phyloP scores from a whole-genome alignment of 164 flowering plant species.

The Kalanchoe fedtschenkoi region DNA sequence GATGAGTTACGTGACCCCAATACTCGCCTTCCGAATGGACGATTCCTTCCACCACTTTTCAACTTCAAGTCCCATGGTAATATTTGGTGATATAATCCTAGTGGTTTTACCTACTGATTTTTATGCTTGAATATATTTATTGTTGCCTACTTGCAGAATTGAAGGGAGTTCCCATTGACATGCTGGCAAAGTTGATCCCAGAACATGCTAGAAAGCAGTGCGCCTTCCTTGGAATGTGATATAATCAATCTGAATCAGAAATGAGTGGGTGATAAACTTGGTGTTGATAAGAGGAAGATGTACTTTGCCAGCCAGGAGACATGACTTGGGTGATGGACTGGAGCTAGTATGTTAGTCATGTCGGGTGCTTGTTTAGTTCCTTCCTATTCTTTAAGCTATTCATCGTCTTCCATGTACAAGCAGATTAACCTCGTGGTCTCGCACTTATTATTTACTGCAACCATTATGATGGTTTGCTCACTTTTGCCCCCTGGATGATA shows the following conservation, averaged over 20 bases:
- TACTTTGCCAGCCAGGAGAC: not conserved
- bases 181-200: slow-evolving; percentile 54
- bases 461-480: too few species aligned
- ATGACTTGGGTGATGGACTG: not conserved
- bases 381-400: not conserved
- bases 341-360: not conserved
- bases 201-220: slow-evolving; percentile 80
- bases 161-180: slow-evolving; percentile 47
- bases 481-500: too few species aligned
- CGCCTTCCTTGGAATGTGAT: slow-evolving; percentile 45
- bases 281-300: not conserved
- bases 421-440: too few species aligned
- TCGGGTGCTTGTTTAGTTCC: not conserved
- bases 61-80: slow-evolving; percentile 67
- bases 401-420: too few species aligned
- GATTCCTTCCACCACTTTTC: slow-evolving; percentile 65
- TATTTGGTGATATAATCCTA: not conserved
- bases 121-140: not conserved
- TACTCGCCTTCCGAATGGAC: slow-evolving; percentile 64
- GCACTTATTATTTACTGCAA: too few species aligned
- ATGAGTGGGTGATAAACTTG: not conserved
- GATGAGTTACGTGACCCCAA: slow-evolving; percentile 71
- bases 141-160: slow-evolving; percentile 31
- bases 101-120: not conserved
- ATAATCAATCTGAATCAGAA: not conserved